A percentile compares a stretch with the other conserved stretches of the same genome.
Evolutionary conservation across 495 filamentous ascomycete species (phyloP).

Genomic region (Tuber aestivum): DNA sequence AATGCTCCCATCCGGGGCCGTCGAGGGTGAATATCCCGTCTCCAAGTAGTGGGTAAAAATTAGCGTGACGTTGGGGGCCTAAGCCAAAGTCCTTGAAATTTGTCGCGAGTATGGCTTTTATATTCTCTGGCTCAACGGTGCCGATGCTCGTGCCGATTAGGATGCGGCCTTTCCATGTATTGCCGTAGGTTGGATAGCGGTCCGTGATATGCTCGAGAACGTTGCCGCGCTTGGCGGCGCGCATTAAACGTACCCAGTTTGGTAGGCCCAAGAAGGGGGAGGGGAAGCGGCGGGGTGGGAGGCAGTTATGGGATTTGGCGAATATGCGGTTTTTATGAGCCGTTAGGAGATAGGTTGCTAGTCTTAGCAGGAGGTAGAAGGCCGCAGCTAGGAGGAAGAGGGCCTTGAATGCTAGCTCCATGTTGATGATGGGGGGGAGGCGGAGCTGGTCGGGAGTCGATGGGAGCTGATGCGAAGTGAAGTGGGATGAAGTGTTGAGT

Average conservation of each 20-base stretch:
- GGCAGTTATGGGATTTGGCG: slow-evolving; percentile 45
- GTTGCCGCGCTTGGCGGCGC: slow-evolving; percentile 42
- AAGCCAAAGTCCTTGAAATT: slow-evolving; percentile 59
- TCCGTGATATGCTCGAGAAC: slow-evolving; percentile 45
- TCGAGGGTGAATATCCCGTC: slow-evolving; percentile 66
- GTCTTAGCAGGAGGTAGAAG: slow-evolving; percentile 16
- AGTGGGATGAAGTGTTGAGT: not conserved
- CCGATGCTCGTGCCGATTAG: slow-evolving; percentile 33
- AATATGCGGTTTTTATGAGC: slow-evolving; percentile 41
- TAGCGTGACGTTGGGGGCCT: slow-evolving; percentile 47
- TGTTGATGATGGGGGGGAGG: not conserved
- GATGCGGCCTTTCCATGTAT: slow-evolving; percentile 44
- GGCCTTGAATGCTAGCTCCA: slow-evolving; percentile 13
- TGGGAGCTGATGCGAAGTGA: not conserved
- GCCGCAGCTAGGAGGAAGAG: slow-evolving; percentile 4
- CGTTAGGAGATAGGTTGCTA: slow-evolving; percentile 39
- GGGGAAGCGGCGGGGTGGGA: slow-evolving; percentile 32
- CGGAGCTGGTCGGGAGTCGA: not conserved
- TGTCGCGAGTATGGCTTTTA: slow-evolving; percentile 59
- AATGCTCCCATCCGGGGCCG: slow-evolving; percentile 61
- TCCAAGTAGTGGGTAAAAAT: slow-evolving; percentile 56
- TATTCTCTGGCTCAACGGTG: slow-evolving; percentile 68
- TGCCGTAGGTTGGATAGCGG: slow-evolving; percentile 34
- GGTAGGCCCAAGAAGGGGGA: slow-evolving; percentile 44
- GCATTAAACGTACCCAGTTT: slow-evolving; percentile 39